phyloP scores from a whole-genome alignment of 1,284 basidiomycete genomes.

The Gomphus bonarii region DNA sequence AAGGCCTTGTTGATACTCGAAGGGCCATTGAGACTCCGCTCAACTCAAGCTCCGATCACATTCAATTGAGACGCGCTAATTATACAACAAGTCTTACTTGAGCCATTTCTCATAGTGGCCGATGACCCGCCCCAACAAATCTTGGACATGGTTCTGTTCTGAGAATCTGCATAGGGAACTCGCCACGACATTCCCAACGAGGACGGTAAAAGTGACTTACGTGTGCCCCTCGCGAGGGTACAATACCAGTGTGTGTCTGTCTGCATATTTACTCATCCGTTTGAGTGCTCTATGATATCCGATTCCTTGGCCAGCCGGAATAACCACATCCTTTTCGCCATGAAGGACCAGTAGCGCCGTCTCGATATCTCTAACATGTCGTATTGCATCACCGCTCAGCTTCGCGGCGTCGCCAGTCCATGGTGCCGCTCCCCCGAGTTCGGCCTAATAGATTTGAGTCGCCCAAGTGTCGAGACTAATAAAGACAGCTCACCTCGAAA shows the following conservation, averaged over 20 bases:
- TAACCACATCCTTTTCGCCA: constrained; percentile 15
- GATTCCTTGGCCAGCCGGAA: constrained; percentile 14
- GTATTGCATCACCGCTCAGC: constrained; percentile 13
- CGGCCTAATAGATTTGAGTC: background rate
- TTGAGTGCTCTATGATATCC: constrained; percentile 14
- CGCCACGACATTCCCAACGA: background rate
- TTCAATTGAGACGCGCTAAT: background rate
- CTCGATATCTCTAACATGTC: constrained; percentile 14
- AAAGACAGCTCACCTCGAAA: constrained; percentile 10
- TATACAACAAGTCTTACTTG: background rate
- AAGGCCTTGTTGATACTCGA: background rate
- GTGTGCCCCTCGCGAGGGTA: constrained; percentile 16
- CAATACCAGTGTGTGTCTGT: constrained; percentile 13
- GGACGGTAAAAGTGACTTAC: constrained; percentile 4
- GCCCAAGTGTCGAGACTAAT: background rate
- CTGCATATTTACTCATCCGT: constrained; percentile 12
- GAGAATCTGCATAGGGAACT: constrained; percentile 8
- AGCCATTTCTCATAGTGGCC: constrained; percentile 15
- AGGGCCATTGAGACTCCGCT: background rate
- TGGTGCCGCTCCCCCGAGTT: constrained; percentile 12
- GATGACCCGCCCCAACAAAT: constrained; percentile 14
- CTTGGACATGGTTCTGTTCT: constrained; percentile 16
- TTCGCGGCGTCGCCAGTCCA: constrained; percentile 8
- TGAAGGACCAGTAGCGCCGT: constrained; percentile 16
- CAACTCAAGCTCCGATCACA: background rate